Conservation (phyloP, 805 yeast genomes). For the Candida methanosorbosa region DNA sequence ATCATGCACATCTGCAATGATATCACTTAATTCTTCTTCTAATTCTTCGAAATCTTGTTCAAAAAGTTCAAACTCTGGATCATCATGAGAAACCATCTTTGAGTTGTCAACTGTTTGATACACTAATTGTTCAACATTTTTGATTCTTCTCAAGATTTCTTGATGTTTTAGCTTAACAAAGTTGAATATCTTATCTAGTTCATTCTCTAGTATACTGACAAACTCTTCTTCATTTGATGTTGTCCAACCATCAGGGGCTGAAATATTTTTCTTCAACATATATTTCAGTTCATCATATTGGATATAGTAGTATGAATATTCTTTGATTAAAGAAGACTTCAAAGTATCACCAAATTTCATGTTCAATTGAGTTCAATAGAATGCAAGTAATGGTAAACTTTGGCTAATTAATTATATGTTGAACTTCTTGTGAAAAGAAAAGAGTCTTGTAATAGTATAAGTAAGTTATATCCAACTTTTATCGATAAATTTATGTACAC, state of each 20-base stretch:
- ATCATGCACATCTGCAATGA: constrained; percentile 96
- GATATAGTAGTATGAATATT: constrained; percentile 84
- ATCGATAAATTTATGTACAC: too few relatives aligned
- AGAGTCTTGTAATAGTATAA: too few relatives aligned
- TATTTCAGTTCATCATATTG: constrained; percentile 87
- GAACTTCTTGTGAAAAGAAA: too few relatives aligned
- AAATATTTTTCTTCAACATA: constrained; percentile 61
- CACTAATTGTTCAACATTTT: constrained; percentile 70
- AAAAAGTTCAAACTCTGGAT: constrained; percentile 25
- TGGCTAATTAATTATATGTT: too few relatives aligned
- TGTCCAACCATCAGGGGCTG: constrained; percentile 56
- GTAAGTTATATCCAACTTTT: too few relatives aligned
- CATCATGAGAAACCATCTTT: constrained; percentile 18
- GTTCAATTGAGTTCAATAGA: too few relatives aligned
- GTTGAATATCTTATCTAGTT: constrained; percentile 86
- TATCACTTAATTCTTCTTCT: constrained; percentile 72
- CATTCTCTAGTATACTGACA: constrained; percentile 64
- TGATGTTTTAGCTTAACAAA: constrained; percentile 84
- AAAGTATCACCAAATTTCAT: constrained; percentile 98
- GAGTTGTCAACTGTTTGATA: constrained; percentile 42
- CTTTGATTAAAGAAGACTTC: constrained; percentile 80
- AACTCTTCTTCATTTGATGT: constrained; percentile 76
- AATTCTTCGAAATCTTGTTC: constrained; percentile 66
- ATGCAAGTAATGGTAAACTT: too few relatives aligned
- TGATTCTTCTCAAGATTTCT: constrained; percentile 79